A percentile compares a stretch with the other conserved stretches of the same genome.
Conservation (phyloP, 1,284 basidiomycete species). For the Kalmanozyma brasiliensis region DNA sequence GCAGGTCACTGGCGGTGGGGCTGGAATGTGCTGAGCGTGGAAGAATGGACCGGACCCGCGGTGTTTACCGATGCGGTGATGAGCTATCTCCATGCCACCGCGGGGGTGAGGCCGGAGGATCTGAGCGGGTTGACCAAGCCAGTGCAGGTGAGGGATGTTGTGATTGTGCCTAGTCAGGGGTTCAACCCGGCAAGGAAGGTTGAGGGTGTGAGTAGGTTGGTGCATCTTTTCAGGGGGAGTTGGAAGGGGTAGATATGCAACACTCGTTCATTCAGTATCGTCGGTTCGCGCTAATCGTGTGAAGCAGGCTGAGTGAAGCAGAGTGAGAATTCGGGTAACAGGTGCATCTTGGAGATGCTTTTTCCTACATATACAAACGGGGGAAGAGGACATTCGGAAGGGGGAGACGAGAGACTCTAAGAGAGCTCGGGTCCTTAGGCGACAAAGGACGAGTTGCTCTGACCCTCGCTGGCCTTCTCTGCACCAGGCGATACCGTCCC, state of each 20-base stretch:
- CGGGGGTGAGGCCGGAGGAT: conserved; percentile 46
- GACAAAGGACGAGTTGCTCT: too few species aligned
- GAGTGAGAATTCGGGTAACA: too few species aligned
- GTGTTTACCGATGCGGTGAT: conserved; percentile 44
- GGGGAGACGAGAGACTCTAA: too few species aligned
- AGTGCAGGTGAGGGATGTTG: conserved; percentile 44
- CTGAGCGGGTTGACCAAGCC: conserved; percentile 29
- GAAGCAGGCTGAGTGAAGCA: too few species aligned
- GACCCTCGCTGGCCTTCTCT: too few species aligned
- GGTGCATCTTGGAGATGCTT: too few species aligned
- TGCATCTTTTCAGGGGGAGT: conserved; percentile 46
- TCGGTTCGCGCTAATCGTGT: too few species aligned
- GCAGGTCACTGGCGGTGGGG: conserved; percentile 46
- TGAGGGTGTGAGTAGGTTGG: conserved; percentile 23
- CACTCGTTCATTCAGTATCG: too few species aligned
- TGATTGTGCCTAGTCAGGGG: conserved; percentile 34
- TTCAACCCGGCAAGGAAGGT: conserved; percentile 30
- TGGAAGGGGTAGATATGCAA: conserved; percentile 45
- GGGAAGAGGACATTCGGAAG: too few species aligned
- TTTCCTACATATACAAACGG: too few species aligned
- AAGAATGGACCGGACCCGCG: conserved; percentile 52
- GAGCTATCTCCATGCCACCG: conserved; percentile 44
- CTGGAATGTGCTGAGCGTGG: conserved; percentile 36
- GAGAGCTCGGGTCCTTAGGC: too few species aligned
- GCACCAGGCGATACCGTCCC: too few species aligned